phyloP scores from a whole-genome alignment of 371 early-diverging fungal species.

The Haplosporangium sp. region DNA sequence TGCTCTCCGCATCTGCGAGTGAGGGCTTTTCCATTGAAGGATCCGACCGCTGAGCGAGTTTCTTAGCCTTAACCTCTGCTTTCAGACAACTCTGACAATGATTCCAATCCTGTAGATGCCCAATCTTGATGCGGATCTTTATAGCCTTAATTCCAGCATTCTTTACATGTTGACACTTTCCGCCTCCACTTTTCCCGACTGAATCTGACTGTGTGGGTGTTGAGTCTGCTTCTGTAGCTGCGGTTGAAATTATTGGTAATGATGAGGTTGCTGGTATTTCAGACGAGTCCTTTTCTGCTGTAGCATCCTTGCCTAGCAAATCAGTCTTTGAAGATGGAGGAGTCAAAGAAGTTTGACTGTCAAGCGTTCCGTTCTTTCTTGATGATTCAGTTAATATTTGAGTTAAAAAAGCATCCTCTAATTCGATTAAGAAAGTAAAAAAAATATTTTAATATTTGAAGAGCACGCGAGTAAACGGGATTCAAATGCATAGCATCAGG shows the following conservation, averaged over 20 bases:
- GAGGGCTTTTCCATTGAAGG: conserved; percentile 4
- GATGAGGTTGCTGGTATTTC: not conserved
- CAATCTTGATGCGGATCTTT: conserved; percentile 17
- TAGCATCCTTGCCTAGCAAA: not conserved
- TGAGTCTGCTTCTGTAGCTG: not conserved
- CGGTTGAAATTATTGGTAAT: not conserved
- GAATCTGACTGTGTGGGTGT: conserved; percentile 3
- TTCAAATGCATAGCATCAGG: not conserved
- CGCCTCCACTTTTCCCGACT: conserved; percentile 14
- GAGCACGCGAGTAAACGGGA: not conserved
- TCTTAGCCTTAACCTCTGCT: conserved; percentile 25
- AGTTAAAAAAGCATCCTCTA: not conserved
- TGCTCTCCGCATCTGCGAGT: conserved; percentile 7
- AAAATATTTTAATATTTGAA: not conserved
- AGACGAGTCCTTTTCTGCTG: not conserved
- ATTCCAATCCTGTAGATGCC: conserved; percentile 34
- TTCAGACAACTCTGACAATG: conserved; percentile 40
- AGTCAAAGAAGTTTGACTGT: not conserved
- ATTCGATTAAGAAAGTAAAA: not conserved
- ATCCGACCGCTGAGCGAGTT: conserved; percentile 12
- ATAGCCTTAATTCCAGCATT: conserved; percentile 16
- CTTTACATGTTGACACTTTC: conserved; percentile 48
- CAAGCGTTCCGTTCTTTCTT: not conserved
- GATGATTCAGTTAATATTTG: not conserved
- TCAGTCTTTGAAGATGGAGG: not conserved